A percentile compares a stretch with the other conserved stretches of the same genome.
phyloP scores from a whole-genome alignment of 1,284 basidiomycete species.

The Pholiota adiposa region DNA sequence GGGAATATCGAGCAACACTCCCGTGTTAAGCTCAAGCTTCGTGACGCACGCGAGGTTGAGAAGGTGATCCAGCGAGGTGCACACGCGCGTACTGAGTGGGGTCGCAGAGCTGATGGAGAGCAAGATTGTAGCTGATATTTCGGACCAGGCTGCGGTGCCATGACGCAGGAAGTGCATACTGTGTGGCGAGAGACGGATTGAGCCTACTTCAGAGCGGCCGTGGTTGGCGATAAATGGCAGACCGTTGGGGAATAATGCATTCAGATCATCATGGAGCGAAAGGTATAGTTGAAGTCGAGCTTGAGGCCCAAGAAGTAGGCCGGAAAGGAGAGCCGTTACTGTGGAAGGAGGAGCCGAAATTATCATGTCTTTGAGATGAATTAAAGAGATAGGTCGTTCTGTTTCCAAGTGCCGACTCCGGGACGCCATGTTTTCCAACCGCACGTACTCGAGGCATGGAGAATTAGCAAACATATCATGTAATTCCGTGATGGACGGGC shows the following conservation, averaged over 20 bases:
- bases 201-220: conserved; percentile 8
- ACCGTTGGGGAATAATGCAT: conserved; percentile 26
- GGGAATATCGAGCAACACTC: conserved; percentile 29
- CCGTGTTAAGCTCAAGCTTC: conserved; percentile 32
- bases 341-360: conserved; percentile 27
- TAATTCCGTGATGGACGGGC: conserved; percentile 33
- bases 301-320: conserved; percentile 22
- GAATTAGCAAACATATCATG: conserved; percentile 32
- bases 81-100: conserved; percentile 21
- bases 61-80: conserved; percentile 26
- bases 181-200: conserved; percentile 29
- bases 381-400: conserved; percentile 19
- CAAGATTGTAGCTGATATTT: conserved; percentile 14
- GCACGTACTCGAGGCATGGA: conserved; percentile 30
- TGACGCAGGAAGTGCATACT: conserved; percentile 26
- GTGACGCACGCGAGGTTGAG: conserved; percentile 28
- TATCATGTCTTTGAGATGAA: conserved; percentile 29
- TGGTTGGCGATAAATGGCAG: conserved; percentile 17
- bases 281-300: conserved; percentile 33
- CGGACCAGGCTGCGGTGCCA: conserved; percentile 26
- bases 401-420: background rate
- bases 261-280: conserved; percentile 26
- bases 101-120: conserved; percentile 31
- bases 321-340: conserved; percentile 30
- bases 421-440: conserved; percentile 3